phyloP scores from a whole-genome alignment of 2,329 filamentous ascomycete species.

The Atkinsonella texensis region DNA sequence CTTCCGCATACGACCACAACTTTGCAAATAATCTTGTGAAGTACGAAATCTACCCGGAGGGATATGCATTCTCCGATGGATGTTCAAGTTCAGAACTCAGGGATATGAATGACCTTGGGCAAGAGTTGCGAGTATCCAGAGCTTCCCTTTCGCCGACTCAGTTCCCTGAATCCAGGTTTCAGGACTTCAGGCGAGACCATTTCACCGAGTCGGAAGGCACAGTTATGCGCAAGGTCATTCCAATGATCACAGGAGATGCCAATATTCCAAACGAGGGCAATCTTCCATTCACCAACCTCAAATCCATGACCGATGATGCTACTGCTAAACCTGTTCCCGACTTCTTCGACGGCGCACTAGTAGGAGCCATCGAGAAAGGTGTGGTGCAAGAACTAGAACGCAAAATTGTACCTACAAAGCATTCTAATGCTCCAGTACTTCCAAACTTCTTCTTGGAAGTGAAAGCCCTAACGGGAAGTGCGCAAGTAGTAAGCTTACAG shows the following conservation, averaged over 20 bases:
- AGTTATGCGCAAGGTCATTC: background rate
- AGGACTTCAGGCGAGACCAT: background rate
- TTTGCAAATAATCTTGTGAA: too few species aligned
- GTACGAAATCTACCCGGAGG: too few species aligned
- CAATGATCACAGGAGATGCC: background rate
- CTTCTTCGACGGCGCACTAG: too few species aligned
- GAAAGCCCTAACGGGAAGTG: conserved; percentile 22
- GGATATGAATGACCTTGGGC: background rate
- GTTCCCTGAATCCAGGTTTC: background rate
- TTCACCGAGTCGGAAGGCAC: background rate
- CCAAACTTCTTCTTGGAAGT: conserved; percentile 27
- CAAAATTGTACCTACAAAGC: conserved; percentile 19
- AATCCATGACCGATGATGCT: too few species aligned
- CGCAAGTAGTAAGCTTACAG: conserved; percentile 17
- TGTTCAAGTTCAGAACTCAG: too few species aligned
- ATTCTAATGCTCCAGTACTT: conserved; percentile 17
- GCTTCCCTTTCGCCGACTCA: background rate
- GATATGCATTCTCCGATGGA: too few species aligned
- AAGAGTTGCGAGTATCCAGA: background rate
- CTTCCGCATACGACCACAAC: too few species aligned
- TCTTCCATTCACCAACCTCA: too few species aligned
- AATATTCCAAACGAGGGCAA: too few species aligned
- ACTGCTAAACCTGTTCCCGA: too few species aligned
- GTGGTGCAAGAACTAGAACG: background rate
- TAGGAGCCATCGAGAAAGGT: background rate